Base-by-base conservation (phyloP, 176 grass and related monocot genomes). In the Metroxylon sagu region DNA sequence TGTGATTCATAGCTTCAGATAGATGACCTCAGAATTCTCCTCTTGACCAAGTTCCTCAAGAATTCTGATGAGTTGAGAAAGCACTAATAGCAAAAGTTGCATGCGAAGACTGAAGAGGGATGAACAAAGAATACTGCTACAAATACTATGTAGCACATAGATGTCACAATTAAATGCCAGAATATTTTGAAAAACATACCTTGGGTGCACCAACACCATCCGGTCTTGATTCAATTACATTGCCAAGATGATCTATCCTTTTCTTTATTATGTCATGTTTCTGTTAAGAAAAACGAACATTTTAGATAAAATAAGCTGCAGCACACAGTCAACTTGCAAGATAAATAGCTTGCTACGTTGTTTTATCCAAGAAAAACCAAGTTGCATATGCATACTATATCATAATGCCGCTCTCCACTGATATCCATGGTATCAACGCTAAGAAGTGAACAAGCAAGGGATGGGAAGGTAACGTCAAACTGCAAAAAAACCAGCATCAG, bases 401-500 rank as follows among this genome's bases (percentile, higher is more conserved):
- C 93, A 88, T 98, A 85, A 76, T 98, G 93, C 57, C 90, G 87
- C 79, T 98, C 93, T 63, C 93, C 93, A 73, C 93, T 98, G 50
- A 98, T 88, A 83, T 98, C 93, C 84, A 92, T 85, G 5, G 88
- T 98, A 81, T 98, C 93, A 78, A 98, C 82, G 75, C 88, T 82
- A 67, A 98, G 73, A 70, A 98, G 81, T 64, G 93, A 98, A 71
- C 93, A 98, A 73, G 93, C 81, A 83, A 98, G 65, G 54, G 85
- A 69, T 1, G 88, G 87, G 69, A 98, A 98, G 25, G 84, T 83
- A 72, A 98, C 64, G 83, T 98, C 93, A 74, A 98, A 98, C 93
- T 97, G 93, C 87, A 88, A 71, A 83, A 67, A 35, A 2, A 16
- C 48, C 54, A 18, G 74, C 59, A 6, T 29, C 26, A 19, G 48